phyloP scores from a whole-genome alignment of 1,284 basidiomycete genomes.

The Ceratobasidium sp. region DNA sequence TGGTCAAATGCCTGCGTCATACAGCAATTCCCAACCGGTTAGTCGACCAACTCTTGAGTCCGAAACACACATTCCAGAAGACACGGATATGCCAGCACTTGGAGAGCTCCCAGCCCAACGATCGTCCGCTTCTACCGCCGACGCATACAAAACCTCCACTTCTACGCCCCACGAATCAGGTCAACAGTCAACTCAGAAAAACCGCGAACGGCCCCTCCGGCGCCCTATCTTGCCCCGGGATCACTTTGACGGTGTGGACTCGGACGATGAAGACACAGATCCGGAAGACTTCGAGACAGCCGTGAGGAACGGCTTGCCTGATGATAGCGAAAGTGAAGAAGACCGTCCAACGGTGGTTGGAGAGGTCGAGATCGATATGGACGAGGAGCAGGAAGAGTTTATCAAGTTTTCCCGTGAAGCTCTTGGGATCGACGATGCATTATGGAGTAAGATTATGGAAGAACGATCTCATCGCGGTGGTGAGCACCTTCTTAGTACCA shows the following conservation, averaged over 20 bases:
- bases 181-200: conserved; percentile 30
- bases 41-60: conserved; percentile 60
- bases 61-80: conserved; percentile 49
- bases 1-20: conserved; percentile 77
- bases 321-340: conserved; percentile 67
- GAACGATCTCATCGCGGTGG: conserved; percentile 79
- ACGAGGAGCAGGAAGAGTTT: conserved; percentile 88
- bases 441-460: conserved; percentile 81
- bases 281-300: conserved; percentile 51
- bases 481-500: conserved; percentile 52
- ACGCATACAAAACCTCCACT: conserved; percentile 23
- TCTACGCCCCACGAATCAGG: conserved; percentile 15
- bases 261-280: conserved; percentile 79
- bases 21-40: conserved; percentile 65
- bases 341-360: conserved; percentile 79
- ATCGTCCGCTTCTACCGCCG: conserved; percentile 39
- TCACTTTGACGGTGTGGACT: conserved; percentile 81
- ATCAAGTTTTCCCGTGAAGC: conserved; percentile 89
- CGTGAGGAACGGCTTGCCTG: conserved; percentile 44
- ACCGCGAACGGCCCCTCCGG: conserved; percentile 57
- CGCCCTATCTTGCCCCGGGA: conserved; percentile 80
- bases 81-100: conserved; percentile 26
- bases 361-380: conserved; percentile 85
- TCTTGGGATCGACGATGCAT: conserved; percentile 80
- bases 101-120: conserved; percentile 27